Evolutionary conservation across 176 grass and related monocot genomes (phyloP), one percentile per base, ranked within the genome.

Genomic region (Eleusine coracana): DNA sequence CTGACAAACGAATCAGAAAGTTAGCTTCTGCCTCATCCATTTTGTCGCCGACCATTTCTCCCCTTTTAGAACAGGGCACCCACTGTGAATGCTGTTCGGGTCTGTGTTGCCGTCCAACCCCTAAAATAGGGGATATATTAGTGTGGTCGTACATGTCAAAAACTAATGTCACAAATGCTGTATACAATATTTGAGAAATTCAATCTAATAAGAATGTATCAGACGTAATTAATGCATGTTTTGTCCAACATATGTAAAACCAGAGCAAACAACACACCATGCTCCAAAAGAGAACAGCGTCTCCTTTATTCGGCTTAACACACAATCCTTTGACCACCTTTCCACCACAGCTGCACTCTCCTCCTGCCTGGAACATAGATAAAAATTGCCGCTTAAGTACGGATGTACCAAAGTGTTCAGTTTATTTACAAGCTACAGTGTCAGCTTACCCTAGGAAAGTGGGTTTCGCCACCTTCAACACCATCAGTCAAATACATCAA

Each of bases 21-120:
- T 84, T 63, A 89, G 62, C 60, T 88, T 94, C 64, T 97, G 92
- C 71, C 95, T 92, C 95, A 97, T 91, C 95, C 95, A 97, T 88
- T 94, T 97, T 58, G 95, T 97, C 48, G 95, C 95, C 1, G 95
- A 94, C 95, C 95, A 97, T 82, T 97, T 97, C 82, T 94, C 95
- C 9, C 95, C 95, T 82, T 86, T 85, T n/a, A 97, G 78, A 79
- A 97, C 95, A 29, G 90, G 62, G 65, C 95, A 97, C 76, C 95
- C 92, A 51, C 90, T 85, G 69, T 97, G 95, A 68, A 94, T 55
- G 75, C 95, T 97, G 55, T 84, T 97, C 25, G 78, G 67, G 64
- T 97, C 92, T 3, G 84, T 85, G 76, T 94, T 77, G 10, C 95
- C 95, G 46, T 92, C 86, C 15, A 97, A 70, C 8, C 92, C 92